A percentile compares a stretch with the other conserved stretches of the same genome.
These are phyloP conservation scores for Verticillium isaacii DNA, from an alignment of 2,329 filamentous ascomycete genomes.

Conservation along the genomic window DNA sequence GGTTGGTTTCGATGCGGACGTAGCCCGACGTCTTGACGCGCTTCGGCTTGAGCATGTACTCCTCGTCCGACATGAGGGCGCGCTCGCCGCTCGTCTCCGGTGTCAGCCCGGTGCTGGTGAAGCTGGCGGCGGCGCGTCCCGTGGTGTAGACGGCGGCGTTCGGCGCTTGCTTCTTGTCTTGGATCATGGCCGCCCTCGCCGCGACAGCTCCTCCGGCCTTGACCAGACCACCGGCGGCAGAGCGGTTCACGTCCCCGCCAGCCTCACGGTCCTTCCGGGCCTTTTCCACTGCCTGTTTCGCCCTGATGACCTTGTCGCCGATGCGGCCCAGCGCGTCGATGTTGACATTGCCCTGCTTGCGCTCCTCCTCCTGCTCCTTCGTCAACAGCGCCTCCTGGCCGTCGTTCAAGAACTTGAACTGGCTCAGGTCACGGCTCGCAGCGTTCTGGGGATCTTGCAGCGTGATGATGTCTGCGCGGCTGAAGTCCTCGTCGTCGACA, in stretches of 20 bases:
- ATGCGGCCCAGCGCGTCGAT: constrained; percentile 72
- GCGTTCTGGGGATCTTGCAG: constrained; percentile 94
- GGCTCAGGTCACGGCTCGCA: constrained; percentile 73
- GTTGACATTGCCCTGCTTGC: constrained; percentile 68
- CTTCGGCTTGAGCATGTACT: constrained; percentile 91
- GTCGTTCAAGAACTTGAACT: constrained; percentile 85
- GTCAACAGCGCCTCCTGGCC: constrained; percentile 66
- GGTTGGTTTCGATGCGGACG: constrained; percentile 79
- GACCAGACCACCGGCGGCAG: constrained; percentile 29
- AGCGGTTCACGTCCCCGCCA: constrained; percentile 52
- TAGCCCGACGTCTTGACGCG: constrained; percentile 89
- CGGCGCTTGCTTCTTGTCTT: constrained; percentile 60
- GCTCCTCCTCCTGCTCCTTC: constrained; percentile 65
- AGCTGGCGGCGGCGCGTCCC: constrained; percentile 84
- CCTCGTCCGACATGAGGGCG: constrained; percentile 84
- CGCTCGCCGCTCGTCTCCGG: constrained; percentile 85
- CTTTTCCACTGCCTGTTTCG: constrained; percentile 90
- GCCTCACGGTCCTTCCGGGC: constrained; percentile 70
- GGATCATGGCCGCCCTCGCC: constrained; percentile 40
- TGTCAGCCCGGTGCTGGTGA: constrained; percentile 91
- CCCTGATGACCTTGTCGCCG: constrained; percentile 78
- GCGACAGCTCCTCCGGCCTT: constrained; percentile 17
- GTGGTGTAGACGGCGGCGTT: constrained; percentile 91
- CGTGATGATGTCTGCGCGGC: constrained; percentile 88
- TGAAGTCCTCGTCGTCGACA: constrained; percentile 81